Evolutionary conservation across 306 rosid species (phyloP).

Genomic region (Glycine tomentella): DNA sequence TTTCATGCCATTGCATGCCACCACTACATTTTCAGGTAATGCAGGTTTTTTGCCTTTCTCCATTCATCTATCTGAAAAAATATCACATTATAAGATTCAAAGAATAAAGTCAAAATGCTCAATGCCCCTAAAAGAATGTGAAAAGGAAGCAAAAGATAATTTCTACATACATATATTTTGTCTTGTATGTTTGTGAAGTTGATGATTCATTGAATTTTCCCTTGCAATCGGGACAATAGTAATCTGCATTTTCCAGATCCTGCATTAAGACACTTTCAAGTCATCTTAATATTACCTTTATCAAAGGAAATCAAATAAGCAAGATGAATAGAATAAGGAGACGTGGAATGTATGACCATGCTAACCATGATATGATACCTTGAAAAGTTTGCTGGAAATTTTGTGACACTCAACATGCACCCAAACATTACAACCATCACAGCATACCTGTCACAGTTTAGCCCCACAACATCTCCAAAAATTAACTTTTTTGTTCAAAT

Average conservation of each 20-base stretch:
- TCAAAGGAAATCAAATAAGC: conserved; percentile 41
- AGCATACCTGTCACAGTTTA: conserved; percentile 71
- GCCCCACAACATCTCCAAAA: conserved; percentile 45
- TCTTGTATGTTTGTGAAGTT: conserved; percentile 51
- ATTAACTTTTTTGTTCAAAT: conserved; percentile 27
- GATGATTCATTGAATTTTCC: conserved; percentile 55
- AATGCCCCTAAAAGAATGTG: conserved; percentile 28
- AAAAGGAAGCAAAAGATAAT: conserved; percentile 26
- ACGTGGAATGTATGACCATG: conserved; percentile 1
- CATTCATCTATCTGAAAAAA: conserved; percentile 57
- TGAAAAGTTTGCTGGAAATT: conserved; percentile 67
- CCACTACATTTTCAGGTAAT: conserved; percentile 67
- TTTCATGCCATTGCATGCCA: conserved; percentile 90
- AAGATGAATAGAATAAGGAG: conserved; percentile 24
- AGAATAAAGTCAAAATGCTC: conserved; percentile 30
- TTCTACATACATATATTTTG: conserved; percentile 59
- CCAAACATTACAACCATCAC: conserved; percentile 97
- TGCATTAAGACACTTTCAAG: conserved; percentile 50
- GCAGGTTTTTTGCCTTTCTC: conserved; percentile 45
- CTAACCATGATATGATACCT: conserved; percentile 57
- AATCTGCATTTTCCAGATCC: conserved; percentile 73
- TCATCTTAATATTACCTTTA: conserved; percentile 36
- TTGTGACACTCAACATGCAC: conserved; percentile 94
- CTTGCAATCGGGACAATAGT: conserved; percentile 93
- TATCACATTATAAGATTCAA: conserved; percentile 39